A percentile compares a stretch with the other conserved stretches of the same genome.
Conservation (phyloP, 495 filamentous ascomycete species). For the Daldinia vernicosa region DNA sequence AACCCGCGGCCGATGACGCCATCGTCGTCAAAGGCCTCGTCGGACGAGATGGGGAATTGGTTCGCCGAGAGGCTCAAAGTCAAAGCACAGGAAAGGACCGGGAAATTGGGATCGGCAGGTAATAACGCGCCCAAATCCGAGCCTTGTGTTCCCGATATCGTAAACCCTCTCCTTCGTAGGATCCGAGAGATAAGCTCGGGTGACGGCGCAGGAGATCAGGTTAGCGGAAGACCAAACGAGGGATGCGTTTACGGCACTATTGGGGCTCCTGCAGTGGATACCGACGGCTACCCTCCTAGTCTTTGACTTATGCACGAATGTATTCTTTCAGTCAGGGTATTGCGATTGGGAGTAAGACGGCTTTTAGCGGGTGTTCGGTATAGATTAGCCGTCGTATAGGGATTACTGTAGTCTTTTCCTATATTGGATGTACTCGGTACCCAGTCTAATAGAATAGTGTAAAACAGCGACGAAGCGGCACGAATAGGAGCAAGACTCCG, state of each 20-base stretch:
- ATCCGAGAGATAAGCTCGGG: not conserved
- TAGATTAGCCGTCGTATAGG: not conserved
- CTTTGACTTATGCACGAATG: not conserved
- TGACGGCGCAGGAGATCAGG: not conserved
- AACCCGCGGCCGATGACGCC: too few relatives aligned
- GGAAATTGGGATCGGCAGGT: not conserved
- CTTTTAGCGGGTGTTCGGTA: not conserved
- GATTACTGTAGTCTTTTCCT: not conserved
- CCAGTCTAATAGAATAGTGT: not conserved
- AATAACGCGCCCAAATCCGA: not conserved
- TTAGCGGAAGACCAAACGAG: not conserved
- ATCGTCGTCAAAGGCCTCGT: too few relatives aligned
- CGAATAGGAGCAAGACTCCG: too few relatives aligned
- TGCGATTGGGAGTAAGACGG: not conserved
- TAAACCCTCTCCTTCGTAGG: not conserved
- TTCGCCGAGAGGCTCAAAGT: not conserved
- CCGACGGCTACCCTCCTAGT: not conserved
- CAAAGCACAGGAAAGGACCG: not conserved
- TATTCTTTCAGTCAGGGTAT: not conserved
- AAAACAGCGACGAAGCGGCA: not conserved
- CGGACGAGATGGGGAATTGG: not conserved
- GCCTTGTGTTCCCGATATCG: not conserved
- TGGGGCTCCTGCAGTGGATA: not conserved
- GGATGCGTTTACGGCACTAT: not conserved
- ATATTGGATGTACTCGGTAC: not conserved